Evolutionary conservation across 139 green algal genomes (phyloP), one percentile per base, ranked within the genome.

Genomic region (Haematococcus sp.): DNA sequence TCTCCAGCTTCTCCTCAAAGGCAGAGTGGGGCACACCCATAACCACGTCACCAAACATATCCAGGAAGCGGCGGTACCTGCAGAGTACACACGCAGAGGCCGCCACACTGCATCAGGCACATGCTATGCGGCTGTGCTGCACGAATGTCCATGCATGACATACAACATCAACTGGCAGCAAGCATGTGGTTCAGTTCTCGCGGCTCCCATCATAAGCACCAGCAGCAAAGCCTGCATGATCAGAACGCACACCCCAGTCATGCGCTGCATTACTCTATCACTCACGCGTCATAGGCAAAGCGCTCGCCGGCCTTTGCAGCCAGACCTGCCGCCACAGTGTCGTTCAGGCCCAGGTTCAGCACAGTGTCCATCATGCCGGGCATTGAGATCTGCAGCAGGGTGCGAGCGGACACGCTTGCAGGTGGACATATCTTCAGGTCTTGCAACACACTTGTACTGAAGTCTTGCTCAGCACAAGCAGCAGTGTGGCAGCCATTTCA

Each of bases 321-420:
- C 61, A 97, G 84, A 9, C 86, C 89, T 40, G 81, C 74, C 0
- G 91, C 86, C 59, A 91, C 78, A 15, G 68, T 74, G 69, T 97
- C 91, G 82, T 94, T 97, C 31, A 97, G 78, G 20, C 93, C 93
- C 40, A 97, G 74, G 84, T 97, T 97, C 30, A 97, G 88, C 52
- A 97, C 90, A 25, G 93, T 97, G 84, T 97, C 91, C 90, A 97
- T 94, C 92, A 96, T 97, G 71, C 92, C 92, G 20, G 88, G 88
- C 87, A 91, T 93, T 63, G 80, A 93, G 31, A 92, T 70, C 70
- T 76, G 68, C 43, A 22, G 30, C n/a, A n/a, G n/a, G n/a, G n/a
- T n/a, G n/a, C n/a, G n/a, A n/a, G n/a, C 40, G 40, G 40, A 49
- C 40, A 11, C 40, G 40, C 7, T 49, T 11, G 11, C 40, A 49